Conservation (phyloP, 768 basidiomycete species). For the Clavulina sp. region DNA sequence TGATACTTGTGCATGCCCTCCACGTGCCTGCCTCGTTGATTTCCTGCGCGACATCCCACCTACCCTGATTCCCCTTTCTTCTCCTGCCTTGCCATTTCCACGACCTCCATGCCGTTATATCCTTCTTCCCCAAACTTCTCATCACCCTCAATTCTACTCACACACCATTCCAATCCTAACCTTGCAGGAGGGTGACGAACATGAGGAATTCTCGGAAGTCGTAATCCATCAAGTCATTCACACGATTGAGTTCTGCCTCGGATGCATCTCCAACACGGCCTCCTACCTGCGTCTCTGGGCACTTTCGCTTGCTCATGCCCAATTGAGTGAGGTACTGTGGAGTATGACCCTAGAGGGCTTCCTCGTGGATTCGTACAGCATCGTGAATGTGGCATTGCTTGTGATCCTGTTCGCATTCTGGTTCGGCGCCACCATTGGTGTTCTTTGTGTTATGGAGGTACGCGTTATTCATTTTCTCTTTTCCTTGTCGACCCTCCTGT, state of each 20-base stretch:
- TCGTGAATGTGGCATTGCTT: constrained; percentile 29
- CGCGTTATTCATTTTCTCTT: constrained; percentile 18
- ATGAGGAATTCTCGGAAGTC: constrained; percentile 86
- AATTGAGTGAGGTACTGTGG: constrained; percentile 90
- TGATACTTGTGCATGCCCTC: no score
- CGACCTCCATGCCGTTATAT: no score
- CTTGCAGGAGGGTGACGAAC: constrained; percentile 45
- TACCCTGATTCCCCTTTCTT: no score
- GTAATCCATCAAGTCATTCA: constrained; percentile 96
- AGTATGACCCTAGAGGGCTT: constrained; percentile 53
- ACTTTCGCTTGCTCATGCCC: constrained; percentile 91
- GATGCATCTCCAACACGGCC: constrained; percentile 95
- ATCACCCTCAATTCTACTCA: no score
- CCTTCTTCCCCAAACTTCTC: no score
- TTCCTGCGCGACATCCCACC: no score
- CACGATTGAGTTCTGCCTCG: constrained; percentile 97
- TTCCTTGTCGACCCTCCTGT: no score
- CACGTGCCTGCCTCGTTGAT: no score
- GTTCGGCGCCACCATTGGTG: constrained; percentile 56
- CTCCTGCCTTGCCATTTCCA: no score
- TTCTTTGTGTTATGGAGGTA: constrained; percentile 94
- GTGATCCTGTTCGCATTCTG: constrained; percentile 61
- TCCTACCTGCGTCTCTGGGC: constrained; percentile 93
- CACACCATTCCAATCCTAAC: no score
- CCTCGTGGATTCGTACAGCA: constrained; percentile 25